Conservation (phyloP, 139 green algal genomes). For the Auxenochlorella pyrenoidosa region DNA sequence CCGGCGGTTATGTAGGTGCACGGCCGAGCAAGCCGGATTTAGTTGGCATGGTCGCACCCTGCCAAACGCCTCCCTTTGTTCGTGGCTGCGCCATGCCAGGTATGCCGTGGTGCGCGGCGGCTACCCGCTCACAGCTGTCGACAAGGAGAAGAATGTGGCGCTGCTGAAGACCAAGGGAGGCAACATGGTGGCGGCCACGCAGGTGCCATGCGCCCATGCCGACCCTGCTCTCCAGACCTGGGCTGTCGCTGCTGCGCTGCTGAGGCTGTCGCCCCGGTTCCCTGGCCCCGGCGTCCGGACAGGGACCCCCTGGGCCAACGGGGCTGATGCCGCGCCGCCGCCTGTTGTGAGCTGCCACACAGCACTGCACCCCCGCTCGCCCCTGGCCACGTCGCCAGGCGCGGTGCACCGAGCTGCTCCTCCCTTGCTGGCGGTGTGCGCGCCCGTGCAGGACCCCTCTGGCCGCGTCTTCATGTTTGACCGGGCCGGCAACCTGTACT, state of each 20-base stretch:
- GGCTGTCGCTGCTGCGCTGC: not conserved
- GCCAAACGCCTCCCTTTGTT: no score
- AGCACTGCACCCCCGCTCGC: not conserved
- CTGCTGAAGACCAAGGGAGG: slow-evolving; percentile 56
- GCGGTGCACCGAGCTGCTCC: not conserved
- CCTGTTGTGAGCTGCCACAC: not conserved
- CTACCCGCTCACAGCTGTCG: slow-evolving; percentile 20
- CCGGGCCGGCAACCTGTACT: slow-evolving; percentile 63
- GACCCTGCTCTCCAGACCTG: no score
- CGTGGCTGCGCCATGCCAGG: not conserved
- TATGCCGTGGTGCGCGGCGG: slow-evolving; percentile 14
- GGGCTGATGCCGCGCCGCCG: not conserved
- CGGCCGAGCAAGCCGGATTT: no score
- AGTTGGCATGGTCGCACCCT: no score
- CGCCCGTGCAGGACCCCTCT: slow-evolving; percentile 27
- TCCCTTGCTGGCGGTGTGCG: not conserved
- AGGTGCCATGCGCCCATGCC: no score
- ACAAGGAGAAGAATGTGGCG: slow-evolving; percentile 26
- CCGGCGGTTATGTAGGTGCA: no score
- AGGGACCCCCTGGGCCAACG: not conserved
- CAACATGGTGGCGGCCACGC: slow-evolving; percentile 49
- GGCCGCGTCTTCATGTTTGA: slow-evolving; percentile 61
- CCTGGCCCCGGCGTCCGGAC: no score
- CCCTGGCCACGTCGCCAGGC: not conserved
- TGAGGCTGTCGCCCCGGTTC: no score